phyloP scores from a whole-genome alignment of 2,329 filamentous ascomycete species.

The Cladosporium austrohemisphaericum region DNA sequence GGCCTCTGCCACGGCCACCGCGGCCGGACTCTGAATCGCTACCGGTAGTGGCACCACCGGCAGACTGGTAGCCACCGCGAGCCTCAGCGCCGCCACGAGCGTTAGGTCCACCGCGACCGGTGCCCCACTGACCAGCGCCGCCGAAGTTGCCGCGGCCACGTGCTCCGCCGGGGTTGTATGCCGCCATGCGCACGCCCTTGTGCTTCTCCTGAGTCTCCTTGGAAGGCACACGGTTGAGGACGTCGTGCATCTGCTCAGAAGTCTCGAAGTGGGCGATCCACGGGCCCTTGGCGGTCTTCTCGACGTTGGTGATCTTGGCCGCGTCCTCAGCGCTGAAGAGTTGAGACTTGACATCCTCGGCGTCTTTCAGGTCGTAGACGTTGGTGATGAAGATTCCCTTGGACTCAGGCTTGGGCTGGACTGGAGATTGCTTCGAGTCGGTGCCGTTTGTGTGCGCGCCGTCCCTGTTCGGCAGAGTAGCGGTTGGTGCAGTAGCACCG shows the following conservation, averaged over 20 bases:
- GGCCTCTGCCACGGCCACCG: conserved; percentile 48
- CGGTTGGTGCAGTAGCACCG: conserved; percentile 26
- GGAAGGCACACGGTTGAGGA: conserved; percentile 69
- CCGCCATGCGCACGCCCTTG: conserved; percentile 43
- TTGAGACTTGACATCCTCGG: conserved; percentile 67
- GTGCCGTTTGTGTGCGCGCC: conserved; percentile 49
- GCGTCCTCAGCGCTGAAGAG: conserved; percentile 81
- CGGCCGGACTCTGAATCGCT: conserved; percentile 71
- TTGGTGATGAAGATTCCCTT: conserved; percentile 84
- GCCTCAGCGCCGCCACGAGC: conserved; percentile 56
- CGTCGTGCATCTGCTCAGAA: conserved; percentile 72
- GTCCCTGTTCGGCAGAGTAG: conserved; percentile 33
- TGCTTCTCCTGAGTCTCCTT: conserved; percentile 62
- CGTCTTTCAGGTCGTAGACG: conserved; percentile 73
- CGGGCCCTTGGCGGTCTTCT: conserved; percentile 73
- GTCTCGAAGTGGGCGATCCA: conserved; percentile 84
- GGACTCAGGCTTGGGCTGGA: conserved; percentile 53
- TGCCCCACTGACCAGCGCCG: conserved; percentile 60
- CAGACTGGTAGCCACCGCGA: conserved; percentile 32
- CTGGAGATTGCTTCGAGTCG: conserved; percentile 33
- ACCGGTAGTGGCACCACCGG: conserved; percentile 33
- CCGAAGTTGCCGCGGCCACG: conserved; percentile 40
- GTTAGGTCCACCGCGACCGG: conserved; percentile 56
- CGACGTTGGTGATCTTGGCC: conserved; percentile 65
- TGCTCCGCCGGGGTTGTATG: conserved; percentile 60